phyloP scores from a whole-genome alignment of 495 filamentous ascomycete genomes.

The Penicillium samsonianum region DNA sequence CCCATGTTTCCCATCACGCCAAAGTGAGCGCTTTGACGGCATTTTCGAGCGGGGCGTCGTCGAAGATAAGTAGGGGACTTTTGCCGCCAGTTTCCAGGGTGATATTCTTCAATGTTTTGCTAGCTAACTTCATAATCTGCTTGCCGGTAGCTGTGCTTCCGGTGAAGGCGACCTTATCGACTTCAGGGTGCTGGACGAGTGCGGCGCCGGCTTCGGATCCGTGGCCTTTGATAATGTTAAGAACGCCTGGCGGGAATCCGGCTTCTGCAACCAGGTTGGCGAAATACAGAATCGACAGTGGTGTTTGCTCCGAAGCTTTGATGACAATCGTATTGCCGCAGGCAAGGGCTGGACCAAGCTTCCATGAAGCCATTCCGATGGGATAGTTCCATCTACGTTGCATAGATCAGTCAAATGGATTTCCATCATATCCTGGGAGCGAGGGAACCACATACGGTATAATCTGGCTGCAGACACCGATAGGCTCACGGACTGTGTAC shows the following conservation, averaged over 20 bases:
- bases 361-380: not conserved
- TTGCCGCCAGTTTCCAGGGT: constrained; percentile 55
- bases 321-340: too few relatives aligned
- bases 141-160: constrained; percentile 79
- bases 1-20: not conserved
- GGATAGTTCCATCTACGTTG: too few relatives aligned
- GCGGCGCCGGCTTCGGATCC: constrained; percentile 75
- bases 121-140: constrained; percentile 85
- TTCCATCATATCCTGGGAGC: too few relatives aligned
- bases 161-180: constrained; percentile 92
- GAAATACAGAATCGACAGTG: constrained; percentile 59
- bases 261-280: constrained; percentile 44
- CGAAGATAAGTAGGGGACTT: not conserved
- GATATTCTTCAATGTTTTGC: constrained; percentile 28
- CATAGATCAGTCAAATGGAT: too few relatives aligned
- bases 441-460: too few relatives aligned
- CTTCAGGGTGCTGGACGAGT: constrained; percentile 67
- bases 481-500: too few relatives aligned
- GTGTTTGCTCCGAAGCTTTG: too few relatives aligned
- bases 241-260: constrained; percentile 87
- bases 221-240: constrained; percentile 84
- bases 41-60: not conserved
- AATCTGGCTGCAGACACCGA: too few relatives aligned
- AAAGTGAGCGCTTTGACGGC: not conserved
- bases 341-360: too few relatives aligned